A percentile compares a stretch with the other conserved stretches of the same genome.
Evolutionary conservation across 2,329 filamentous ascomycete genomes (phyloP).

Genomic region (Trichoderma pleuroti): DNA sequence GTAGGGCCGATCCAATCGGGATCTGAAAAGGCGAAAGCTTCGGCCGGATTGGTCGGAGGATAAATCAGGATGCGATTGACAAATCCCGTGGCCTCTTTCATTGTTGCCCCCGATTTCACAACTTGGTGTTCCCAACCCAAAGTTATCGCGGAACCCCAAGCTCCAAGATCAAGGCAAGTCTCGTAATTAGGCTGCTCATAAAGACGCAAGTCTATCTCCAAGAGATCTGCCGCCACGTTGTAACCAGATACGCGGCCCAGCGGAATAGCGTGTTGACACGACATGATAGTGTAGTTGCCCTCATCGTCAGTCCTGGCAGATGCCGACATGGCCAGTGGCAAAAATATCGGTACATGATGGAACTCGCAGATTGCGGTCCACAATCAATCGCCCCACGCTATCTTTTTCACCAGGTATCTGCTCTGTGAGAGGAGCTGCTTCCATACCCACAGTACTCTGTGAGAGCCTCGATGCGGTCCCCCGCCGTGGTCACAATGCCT

Average conservation of each 20-base stretch:
- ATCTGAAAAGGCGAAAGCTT: not conserved
- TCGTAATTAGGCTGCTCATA: not conserved
- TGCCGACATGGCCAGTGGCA: not conserved
- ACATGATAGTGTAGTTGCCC: not conserved
- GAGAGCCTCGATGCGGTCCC: not conserved
- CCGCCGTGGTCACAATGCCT: not conserved
- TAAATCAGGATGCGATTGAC: not conserved
- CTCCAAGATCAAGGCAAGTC: not conserved
- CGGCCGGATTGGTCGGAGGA: not conserved
- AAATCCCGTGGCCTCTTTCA: not conserved
- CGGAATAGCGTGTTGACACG: not conserved
- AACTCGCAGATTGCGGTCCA: not conserved
- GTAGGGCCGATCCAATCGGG: not conserved
- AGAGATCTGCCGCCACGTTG: not conserved
- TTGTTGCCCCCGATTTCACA: not conserved
- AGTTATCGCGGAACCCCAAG: not conserved
- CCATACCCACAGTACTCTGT: not conserved
- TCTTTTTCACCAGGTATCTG: not conserved
- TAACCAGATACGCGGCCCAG: not conserved
- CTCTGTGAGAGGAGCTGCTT: not conserved
- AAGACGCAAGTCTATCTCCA: not conserved
- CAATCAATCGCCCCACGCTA: not conserved
- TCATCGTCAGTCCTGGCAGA: not conserved
- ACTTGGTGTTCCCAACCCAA: not conserved
- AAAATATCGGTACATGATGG: not conserved